phyloP scores from a whole-genome alignment of 179 eudicot species.

The Vitellaria paradoxa region DNA sequence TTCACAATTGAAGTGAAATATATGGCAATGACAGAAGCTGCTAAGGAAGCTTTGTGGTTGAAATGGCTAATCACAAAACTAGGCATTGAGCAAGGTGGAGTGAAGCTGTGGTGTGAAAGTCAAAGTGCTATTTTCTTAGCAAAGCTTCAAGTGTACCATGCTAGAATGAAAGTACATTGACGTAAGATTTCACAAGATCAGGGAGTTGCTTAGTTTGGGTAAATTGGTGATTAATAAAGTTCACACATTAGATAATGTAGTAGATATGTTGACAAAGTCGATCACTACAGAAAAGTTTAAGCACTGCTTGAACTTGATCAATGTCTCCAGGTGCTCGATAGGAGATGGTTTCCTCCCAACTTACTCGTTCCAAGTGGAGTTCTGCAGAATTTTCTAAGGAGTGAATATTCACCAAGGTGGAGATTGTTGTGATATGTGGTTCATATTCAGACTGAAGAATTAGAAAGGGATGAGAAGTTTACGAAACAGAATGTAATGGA shows the following conservation, averaged over 20 bases:
- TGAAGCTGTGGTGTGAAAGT: background rate
- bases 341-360: no score
- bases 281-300: background rate
- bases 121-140: background rate
- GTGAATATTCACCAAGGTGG: no score
- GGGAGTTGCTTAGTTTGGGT: background rate
- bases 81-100: background rate
- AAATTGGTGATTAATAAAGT: no score
- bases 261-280: background rate
- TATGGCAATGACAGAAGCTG: background rate
- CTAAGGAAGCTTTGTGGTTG: background rate
- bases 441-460: no score
- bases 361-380: no score
- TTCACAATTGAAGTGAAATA: background rate
- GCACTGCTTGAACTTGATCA: background rate
- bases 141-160: background rate
- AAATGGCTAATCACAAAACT: background rate
- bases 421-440: no score
- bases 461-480: no score
- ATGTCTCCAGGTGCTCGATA: no score
- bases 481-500: no score
- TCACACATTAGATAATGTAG: background rate
- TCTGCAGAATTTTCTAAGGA: no score
- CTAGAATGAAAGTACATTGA: slow-evolving; percentile 6
- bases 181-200: background rate